These are phyloP conservation scores for Aphanomyces invadans DNA, from an alignment of 352 stramenopile species.

Conservation along the genomic window DNA sequence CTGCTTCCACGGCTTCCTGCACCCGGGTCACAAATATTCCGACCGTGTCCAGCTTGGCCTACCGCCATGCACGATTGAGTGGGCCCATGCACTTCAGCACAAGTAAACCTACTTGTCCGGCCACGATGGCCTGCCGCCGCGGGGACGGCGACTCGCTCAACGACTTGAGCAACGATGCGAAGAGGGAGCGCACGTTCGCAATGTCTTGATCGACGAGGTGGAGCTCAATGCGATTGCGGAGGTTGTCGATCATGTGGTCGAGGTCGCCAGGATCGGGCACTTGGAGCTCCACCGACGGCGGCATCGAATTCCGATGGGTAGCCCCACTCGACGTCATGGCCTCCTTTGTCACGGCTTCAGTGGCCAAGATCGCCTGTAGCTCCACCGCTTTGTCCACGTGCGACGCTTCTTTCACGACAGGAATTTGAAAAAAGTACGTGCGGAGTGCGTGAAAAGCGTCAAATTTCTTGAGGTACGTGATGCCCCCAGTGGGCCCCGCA, in stretches of 20 bases:
- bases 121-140: background rate
- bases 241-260: slow-evolving; percentile 15
- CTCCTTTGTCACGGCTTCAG: background rate
- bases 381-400: background rate
- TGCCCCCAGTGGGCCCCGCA: background rate
- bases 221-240: slow-evolving; percentile 22
- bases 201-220: slow-evolving; percentile 8
- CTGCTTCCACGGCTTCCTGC: background rate
- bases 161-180: slow-evolving; percentile 1
- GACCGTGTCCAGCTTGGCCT: background rate
- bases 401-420: background rate
- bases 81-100: background rate
- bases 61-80: background rate
- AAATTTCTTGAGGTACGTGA: slow-evolving; percentile 7
- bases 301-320: background rate
- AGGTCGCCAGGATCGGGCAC: slow-evolving; percentile 5
- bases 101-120: background rate
- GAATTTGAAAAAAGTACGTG: background rate
- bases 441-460: slow-evolving; percentile 12
- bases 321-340: slow-evolving; percentile 2
- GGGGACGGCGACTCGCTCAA: background rate
- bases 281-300: background rate
- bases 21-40: background rate
- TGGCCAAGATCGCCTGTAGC: background rate
- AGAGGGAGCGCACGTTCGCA: background rate